Evolutionary conservation across 306 rosid species (phyloP), one percentile per base, ranked within the genome.

Genomic region (Luffa acutangula): DNA sequence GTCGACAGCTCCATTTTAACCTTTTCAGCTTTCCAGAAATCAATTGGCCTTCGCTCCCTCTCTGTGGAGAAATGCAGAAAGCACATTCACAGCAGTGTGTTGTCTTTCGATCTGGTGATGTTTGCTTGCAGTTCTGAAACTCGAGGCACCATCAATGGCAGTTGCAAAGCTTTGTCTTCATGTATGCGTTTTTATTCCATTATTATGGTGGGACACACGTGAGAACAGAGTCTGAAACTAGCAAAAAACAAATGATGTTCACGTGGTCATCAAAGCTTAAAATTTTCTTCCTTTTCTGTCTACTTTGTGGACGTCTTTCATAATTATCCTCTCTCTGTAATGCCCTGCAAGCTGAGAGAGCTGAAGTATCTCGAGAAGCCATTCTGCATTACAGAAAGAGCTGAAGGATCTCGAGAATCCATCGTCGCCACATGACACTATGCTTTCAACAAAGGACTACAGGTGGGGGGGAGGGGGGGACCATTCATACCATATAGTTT

Each of bases 91-190:
- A 34, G 66, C 66, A 76, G 66, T 56, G 79, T 17, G 42, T 73
- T 72, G 56, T 71, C 39, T 15, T 69, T 73, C 11, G 3, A 73
- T 33, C 37, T 31, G 20, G 60, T 73, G 77, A 31, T 54, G 64
- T 54, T 54, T 34, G 42, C 52, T 75, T 34, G 49, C 79, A 52
- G 79, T 75, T 53, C 64, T 75, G 78, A 54, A 34, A 75, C 62
- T 54, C 45, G 46, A 49, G 45, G 60, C 15, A 71, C 2, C 78
- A 53, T 53, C 31, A 75, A 54, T 34, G 77, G 65, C 65, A 75
- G 65, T 52, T 36, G 67, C 67, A 53, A 56, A 41, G 69, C 66
- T 76, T 76, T 56, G 80, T 76, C 80, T 76, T 58, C 37, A 56
- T 76, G 53, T 20, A 37, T 56, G 36, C 17, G 79, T 13, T 54